Conservation (phyloP, 2,329 filamentous ascomycete genomes). For the Alternaria ethzedia region DNA sequence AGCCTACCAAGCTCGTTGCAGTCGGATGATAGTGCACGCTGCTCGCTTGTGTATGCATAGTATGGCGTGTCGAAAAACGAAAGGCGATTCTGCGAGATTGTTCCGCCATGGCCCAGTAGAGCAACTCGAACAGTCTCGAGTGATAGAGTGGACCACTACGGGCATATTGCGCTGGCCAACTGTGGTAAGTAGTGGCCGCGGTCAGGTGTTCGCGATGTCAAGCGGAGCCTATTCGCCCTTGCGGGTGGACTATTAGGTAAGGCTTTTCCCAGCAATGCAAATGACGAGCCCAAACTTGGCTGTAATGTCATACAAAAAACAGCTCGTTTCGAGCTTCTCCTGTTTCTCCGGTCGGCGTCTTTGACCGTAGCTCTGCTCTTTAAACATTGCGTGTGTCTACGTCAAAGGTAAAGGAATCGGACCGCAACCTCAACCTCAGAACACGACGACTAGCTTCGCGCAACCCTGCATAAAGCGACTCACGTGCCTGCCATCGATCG, state of each 20-base stretch:
- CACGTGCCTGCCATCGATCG: slow-evolving; percentile 28
- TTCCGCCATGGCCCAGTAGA: slow-evolving; percentile 9
- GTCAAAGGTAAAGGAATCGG: slow-evolving; percentile 12
- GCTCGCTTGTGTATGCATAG: slow-evolving; percentile 6
- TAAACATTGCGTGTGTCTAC: slow-evolving; percentile 6
- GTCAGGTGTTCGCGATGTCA: slow-evolving; percentile 38
- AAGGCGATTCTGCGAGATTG: slow-evolving; percentile 5
- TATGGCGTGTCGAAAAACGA: slow-evolving; percentile 1
- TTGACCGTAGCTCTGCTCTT: slow-evolving; percentile 13
- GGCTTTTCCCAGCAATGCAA: slow-evolving; percentile 32
- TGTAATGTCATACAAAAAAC: slow-evolving; percentile 35
- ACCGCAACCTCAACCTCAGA: slow-evolving; percentile 7
- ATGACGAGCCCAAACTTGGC: slow-evolving; percentile 33
- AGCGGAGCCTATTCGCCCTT: slow-evolving; percentile 42
- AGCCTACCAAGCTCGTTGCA: slow-evolving; percentile 19
- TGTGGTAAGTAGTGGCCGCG: slow-evolving; percentile 22
- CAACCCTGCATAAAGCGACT: slow-evolving; percentile 34
- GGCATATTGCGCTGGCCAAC: slow-evolving; percentile 27
- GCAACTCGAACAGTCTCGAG: slow-evolving; percentile 8
- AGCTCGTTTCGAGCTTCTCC: slow-evolving; percentile 36
- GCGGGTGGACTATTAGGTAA: slow-evolving; percentile 45
- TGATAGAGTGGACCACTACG: slow-evolving; percentile 22
- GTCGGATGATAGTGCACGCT: slow-evolving; percentile 16
- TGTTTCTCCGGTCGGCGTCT: slow-evolving; percentile 38
- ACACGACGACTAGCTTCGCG: slow-evolving; percentile 11